These are phyloP conservation scores for Phlyctochytrium arcticum DNA, from an alignment of 192 early-diverging fungal genomes.

Conservation along the genomic window DNA sequence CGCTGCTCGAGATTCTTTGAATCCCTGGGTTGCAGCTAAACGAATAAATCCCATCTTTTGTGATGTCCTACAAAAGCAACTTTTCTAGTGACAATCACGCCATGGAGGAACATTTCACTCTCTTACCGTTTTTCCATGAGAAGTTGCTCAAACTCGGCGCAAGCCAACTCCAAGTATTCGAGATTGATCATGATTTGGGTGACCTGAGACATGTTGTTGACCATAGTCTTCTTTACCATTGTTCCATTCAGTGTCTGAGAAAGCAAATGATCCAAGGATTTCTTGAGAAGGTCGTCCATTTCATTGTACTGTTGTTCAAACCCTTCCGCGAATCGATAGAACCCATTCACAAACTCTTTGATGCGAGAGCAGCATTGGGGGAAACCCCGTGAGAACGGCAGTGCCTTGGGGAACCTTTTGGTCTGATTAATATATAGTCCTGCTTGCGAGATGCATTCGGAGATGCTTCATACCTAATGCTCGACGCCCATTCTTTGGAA, in stretches of 20 bases:
- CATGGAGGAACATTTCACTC: neutral
- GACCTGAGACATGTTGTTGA: slow-evolving; percentile 70
- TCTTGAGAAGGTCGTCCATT: slow-evolving; percentile 68
- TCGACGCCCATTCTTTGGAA: slow-evolving; percentile 13
- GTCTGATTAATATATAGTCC: neutral
- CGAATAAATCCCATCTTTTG: slow-evolving; percentile 53
- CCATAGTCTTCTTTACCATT: slow-evolving; percentile 60
- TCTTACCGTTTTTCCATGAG: slow-evolving; percentile 58
- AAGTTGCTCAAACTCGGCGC: slow-evolving; percentile 72
- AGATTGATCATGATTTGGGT: slow-evolving; percentile 83
- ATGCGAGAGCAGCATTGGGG: slow-evolving; percentile 67
- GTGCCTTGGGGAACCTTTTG: slow-evolving; percentile 62
- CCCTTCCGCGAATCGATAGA: slow-evolving; percentile 81
- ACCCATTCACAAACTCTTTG: slow-evolving; percentile 67
- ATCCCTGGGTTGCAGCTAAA: slow-evolving; percentile 60
- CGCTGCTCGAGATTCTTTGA: slow-evolving; percentile 62
- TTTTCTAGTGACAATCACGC: neutral
- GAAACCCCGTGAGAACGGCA: slow-evolving; percentile 82
- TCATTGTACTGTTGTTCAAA: slow-evolving; percentile 77
- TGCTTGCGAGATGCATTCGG: too few species aligned
- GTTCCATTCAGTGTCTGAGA: slow-evolving; percentile 67
- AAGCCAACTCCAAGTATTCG: slow-evolving; percentile 67
- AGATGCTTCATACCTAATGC: slow-evolving; percentile 14
- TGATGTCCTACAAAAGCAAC: slow-evolving; percentile 38
- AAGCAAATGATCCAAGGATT: slow-evolving; percentile 64